Conservation (phyloP, 768 basidiomycete species). For the Suillus weaverae region DNA sequence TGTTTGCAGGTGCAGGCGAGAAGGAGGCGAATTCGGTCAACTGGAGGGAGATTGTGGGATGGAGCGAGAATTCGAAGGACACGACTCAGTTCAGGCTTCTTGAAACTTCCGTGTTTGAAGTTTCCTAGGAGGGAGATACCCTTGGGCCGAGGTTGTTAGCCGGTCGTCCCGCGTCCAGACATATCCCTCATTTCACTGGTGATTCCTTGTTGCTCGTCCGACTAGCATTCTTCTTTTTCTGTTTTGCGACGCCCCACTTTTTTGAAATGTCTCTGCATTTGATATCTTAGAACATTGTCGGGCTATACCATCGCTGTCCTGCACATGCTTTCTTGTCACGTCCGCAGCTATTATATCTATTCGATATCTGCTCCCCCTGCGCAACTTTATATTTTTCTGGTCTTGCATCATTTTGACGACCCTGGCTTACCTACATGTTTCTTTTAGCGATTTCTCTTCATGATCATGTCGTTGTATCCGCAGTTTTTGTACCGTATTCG, state of each 20-base stretch:
- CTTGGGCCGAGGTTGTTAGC: constrained; percentile 6
- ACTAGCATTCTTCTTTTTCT: constrained; percentile 4
- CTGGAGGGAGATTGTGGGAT: constrained; percentile 80
- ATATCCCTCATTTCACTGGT: background rate
- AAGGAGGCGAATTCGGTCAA: constrained; percentile 82
- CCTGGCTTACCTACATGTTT: constrained; percentile 13
- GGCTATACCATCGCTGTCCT: constrained; percentile 21
- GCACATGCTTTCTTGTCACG: constrained; percentile 19
- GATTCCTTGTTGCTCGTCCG: background rate
- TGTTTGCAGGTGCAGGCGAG: constrained; percentile 78
- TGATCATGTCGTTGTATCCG: constrained; percentile 25
- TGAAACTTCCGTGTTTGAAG: constrained; percentile 78
- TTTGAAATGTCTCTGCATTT: constrained; percentile 12
- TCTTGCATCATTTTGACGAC: constrained; percentile 3
- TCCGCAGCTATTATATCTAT: constrained; percentile 12
- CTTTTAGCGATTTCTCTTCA: constrained; percentile 12
- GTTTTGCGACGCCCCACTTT: constrained; percentile 1
- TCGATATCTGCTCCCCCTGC: constrained; percentile 10
- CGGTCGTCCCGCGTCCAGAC: constrained; percentile 21
- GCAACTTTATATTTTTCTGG: constrained; percentile 7
- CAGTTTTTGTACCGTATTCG: constrained; percentile 15
- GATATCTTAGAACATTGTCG: constrained; percentile 29
- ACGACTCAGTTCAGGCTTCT: constrained; percentile 71
- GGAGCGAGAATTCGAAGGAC: constrained; percentile 82
- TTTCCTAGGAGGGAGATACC: constrained; percentile 38